phyloP scores from a whole-genome alignment of 1,139 yeast genomes.

The Kodamaea suecica region DNA sequence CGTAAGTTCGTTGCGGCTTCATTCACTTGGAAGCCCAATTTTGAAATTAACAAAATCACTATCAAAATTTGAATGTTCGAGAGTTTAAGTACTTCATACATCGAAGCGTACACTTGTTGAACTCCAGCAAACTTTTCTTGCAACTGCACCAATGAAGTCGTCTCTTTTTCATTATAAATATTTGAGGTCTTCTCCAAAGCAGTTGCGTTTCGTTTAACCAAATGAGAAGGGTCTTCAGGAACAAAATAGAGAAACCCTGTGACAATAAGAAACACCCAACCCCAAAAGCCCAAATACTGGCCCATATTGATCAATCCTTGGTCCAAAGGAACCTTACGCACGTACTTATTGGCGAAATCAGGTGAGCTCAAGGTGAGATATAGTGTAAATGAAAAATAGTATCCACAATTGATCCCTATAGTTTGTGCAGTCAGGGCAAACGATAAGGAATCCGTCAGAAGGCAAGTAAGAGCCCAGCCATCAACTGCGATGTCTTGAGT shows the following conservation, averaged over 20 bases:
- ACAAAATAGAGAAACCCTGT: conserved; percentile 61
- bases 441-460: conserved; percentile 75
- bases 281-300: conserved; percentile 76
- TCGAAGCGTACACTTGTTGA: conserved; percentile 61
- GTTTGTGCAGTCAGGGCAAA: conserved; percentile 98
- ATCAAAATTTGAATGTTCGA: conserved; percentile 77
- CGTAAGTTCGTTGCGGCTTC: conserved; percentile 95
- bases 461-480: conserved; percentile 95
- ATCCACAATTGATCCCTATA: conserved; percentile 89
- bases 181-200: conserved; percentile 25
- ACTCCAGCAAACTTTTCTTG: conserved; percentile 17
- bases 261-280: conserved; percentile 63
- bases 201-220: conserved; percentile 30
- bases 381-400: conserved; percentile 86
- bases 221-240: conserved; percentile 64
- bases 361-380: conserved; percentile 88
- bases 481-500: conserved; percentile 99
- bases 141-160: background rate
- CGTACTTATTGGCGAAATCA: conserved; percentile 85
- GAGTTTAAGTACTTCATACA: conserved; percentile 72
- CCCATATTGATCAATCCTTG: conserved; percentile 71
- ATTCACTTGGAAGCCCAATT: conserved; percentile 91
- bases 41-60: conserved; percentile 71
- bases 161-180: conserved; percentile 24
- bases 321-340: conserved; percentile 58